A percentile compares a stretch with the other conserved stretches of the same genome.
Conservation (phyloP, 257 asterid species). For the Nicotiana tabacum region DNA sequence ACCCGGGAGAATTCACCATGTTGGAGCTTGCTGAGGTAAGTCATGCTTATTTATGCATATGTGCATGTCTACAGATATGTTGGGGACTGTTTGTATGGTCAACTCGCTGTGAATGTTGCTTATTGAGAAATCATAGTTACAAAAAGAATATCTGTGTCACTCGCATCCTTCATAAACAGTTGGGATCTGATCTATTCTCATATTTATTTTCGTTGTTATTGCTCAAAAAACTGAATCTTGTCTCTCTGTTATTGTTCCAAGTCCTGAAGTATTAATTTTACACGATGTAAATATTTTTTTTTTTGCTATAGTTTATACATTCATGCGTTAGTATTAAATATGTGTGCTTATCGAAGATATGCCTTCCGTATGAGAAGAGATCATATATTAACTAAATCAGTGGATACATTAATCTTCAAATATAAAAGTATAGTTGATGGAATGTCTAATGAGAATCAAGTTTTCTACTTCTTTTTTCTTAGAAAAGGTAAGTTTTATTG, state of each 20-base stretch:
- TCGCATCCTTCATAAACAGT: not conserved
- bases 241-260: not conserved
- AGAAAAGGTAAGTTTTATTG: no score
- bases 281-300: not conserved
- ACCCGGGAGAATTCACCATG: constrained; percentile 56
- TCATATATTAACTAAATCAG: not conserved
- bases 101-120: not conserved
- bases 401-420: not conserved
- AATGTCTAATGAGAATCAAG: not conserved
- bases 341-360: not conserved
- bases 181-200: not conserved
- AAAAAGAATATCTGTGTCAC: not conserved
- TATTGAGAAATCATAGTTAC: not conserved
- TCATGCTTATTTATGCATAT: not conserved
- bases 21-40: constrained; percentile 48
- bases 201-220: not conserved
- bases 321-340: not conserved
- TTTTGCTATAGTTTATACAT: not conserved
- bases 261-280: not conserved
- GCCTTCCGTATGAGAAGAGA: not conserved
- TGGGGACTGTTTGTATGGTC: not conserved
- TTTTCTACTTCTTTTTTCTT: not conserved
- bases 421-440: not conserved
- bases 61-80: not conserved
- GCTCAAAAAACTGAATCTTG: not conserved